These are phyloP conservation scores for Alternaria atra DNA, from an alignment of 2,329 filamentous ascomycete species.

Conservation along the genomic window DNA sequence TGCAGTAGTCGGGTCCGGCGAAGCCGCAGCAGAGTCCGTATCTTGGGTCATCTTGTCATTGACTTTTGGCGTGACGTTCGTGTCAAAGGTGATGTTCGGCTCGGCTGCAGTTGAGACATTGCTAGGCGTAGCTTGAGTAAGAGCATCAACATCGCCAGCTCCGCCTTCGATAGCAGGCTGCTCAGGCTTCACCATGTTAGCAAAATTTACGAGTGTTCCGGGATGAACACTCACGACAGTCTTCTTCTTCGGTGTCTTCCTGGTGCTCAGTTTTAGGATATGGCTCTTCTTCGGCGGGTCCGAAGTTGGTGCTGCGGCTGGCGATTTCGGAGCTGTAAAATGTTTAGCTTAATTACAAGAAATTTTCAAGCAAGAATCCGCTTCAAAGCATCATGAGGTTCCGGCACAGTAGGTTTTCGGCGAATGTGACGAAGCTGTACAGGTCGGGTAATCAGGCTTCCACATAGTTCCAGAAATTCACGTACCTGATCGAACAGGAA, in stretches of 20 bases:
- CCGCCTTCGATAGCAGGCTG: slow-evolving; percentile 15
- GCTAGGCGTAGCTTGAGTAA: slow-evolving; percentile 6
- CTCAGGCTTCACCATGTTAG: slow-evolving; percentile 31
- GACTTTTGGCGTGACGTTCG: slow-evolving; percentile 6
- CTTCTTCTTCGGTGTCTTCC: slow-evolving; percentile 36
- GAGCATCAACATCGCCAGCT: slow-evolving; percentile 21
- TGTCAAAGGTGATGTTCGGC: slow-evolving; percentile 12
- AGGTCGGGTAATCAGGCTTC: neutral
- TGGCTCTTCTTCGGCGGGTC: slow-evolving; percentile 33
- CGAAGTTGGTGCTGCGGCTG: slow-evolving; percentile 15
- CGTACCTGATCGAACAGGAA: slow-evolving; percentile 41
- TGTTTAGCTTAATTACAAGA: slow-evolving; percentile 8
- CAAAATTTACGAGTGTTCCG: slow-evolving; percentile 7
- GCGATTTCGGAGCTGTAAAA: slow-evolving; percentile 22
- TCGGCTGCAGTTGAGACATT: slow-evolving; percentile 4
- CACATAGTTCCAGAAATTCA: slow-evolving; percentile 11
- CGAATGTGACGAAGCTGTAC: slow-evolving; percentile 3
- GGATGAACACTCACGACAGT: slow-evolving; percentile 25
- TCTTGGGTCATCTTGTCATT: slow-evolving; percentile 7
- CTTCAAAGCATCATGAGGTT: slow-evolving; percentile 4
- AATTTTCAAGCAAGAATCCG: neutral
- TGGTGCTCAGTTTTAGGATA: slow-evolving; percentile 31
- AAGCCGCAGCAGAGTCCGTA: slow-evolving; percentile 21
- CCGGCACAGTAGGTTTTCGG: slow-evolving; percentile 4
- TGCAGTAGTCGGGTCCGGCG: slow-evolving; percentile 31